Base-by-base conservation (phyloP, 371 early-diverging fungal species). In the Quaeritorhiza haematococci region DNA sequence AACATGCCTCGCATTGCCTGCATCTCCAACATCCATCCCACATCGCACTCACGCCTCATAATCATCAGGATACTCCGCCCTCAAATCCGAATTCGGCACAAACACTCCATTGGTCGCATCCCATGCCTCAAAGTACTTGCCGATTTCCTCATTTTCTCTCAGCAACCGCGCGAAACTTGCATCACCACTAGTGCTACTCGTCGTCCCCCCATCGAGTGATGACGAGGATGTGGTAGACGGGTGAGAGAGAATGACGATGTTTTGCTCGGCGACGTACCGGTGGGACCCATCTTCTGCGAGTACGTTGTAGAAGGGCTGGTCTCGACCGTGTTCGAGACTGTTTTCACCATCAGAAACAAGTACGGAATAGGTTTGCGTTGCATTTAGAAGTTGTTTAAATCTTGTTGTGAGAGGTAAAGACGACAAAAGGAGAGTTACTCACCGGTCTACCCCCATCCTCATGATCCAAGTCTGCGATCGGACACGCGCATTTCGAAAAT, bases 251-350 rank as follows among this genome's bases (percentile, higher is more conserved):
- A 19, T 10, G 10, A 47, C 24, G 28, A 56, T 46, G 43, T 49
- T 49, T 33, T 57, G 33, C 38, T 57, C 57, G 3, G 57, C 57
- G n/a, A 57, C 57, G 24, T 57, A 57, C 1, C 50, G 57, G 27
- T 19, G 43, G 21, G 49, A 2, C 17, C 15, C 15, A 33, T 13
- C 32, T 24, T 47, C 7, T 21, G 49, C 21, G 29, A 49, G 17
- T 10, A 57, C 57, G 10, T 34, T 35, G 35, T 57, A 57, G 26
- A 57, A 57, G 0, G 57, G 57, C 41, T 57, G 57, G 42, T 27
- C n/a, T 4, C 57, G 48, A 0, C 57, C 57, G 29, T 4, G 42
- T 5, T 17, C n/a, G 27, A 57, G 49, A 5, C 43, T 49, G 7
- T 46, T 21, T n/a, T n/a, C n/a, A n/a, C n/a, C n/a, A n/a, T n/a